phyloP scores from a whole-genome alignment of 225 moss, liverwort and hornwort species.

The Neckera pumila region DNA sequence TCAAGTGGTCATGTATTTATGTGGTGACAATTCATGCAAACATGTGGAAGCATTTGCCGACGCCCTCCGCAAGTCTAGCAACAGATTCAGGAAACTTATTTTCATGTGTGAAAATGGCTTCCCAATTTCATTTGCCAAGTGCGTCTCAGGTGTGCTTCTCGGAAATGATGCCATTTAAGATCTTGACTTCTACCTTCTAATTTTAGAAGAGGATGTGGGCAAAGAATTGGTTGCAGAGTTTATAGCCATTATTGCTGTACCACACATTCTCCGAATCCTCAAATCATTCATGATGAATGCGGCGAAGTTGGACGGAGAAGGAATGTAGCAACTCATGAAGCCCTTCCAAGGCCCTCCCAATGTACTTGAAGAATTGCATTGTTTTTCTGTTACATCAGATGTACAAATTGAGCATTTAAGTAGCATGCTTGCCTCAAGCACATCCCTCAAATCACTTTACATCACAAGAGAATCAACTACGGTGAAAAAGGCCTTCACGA shows the following conservation, averaged over 20 bases:
- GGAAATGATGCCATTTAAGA: not conserved
- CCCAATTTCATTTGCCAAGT: not conserved
- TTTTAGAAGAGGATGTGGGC: accelerated
- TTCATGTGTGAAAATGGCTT: accelerated
- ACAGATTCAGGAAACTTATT: accelerated
- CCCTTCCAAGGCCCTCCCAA: not conserved
- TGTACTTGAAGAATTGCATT: not conserved
- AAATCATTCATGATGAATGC: accelerated
- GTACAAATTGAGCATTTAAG: not conserved
- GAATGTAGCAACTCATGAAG: not conserved
- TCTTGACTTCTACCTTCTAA: accelerated
- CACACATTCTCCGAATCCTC: not conserved
- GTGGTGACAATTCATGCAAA: not conserved
- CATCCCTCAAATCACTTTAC: not conserved
- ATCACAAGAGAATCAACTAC: accelerated
- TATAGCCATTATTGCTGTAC: not conserved
- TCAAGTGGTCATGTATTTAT: no score
- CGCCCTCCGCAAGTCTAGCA: not conserved
- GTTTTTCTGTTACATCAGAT: accelerated
- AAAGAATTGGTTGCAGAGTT: not conserved
- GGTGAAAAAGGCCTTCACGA: accelerated
- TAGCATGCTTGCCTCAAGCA: not conserved
- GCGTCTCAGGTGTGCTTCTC: not conserved
- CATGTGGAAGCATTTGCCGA: not conserved
- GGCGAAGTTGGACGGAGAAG: accelerated